Evolutionary conservation across 371 early-diverging fungal species (phyloP).

Genomic region (Caulochytrium protostelioides): DNA sequence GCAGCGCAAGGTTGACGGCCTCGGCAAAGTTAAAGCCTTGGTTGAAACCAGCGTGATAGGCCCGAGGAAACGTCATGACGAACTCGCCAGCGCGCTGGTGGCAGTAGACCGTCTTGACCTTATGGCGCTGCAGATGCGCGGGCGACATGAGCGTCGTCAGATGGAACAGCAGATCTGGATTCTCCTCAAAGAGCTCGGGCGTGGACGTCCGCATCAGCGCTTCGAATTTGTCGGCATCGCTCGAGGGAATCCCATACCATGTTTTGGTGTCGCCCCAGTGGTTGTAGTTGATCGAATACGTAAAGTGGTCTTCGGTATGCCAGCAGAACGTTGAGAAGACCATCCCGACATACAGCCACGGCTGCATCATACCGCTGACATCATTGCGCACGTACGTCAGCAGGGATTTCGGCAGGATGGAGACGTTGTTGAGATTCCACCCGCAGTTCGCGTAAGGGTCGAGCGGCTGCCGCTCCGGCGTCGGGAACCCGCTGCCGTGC

Average conservation of each 20-base stretch:
- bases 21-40: constrained; percentile 91
- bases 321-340: constrained; percentile 89
- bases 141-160: constrained; percentile 80
- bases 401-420: constrained; percentile 52
- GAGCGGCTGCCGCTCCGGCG: constrained; percentile 25
- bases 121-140: constrained; percentile 38
- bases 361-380: constrained; percentile 85
- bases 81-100: constrained; percentile 88
- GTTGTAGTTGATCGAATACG: constrained; percentile 86
- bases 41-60: constrained; percentile 91
- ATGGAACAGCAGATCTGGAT: constrained; percentile 81
- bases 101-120: constrained; percentile 50
- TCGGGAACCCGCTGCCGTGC: constrained; percentile 72
- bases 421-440: constrained; percentile 77
- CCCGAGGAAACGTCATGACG: constrained; percentile 81
- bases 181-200: constrained; percentile 70
- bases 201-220: constrained; percentile 50
- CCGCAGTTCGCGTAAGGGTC: constrained; percentile 38
- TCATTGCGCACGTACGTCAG: constrained; percentile 70
- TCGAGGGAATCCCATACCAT: constrained; percentile 88
- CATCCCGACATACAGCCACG: constrained; percentile 94
- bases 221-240: constrained; percentile 61
- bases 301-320: constrained; percentile 93
- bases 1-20: constrained; percentile 86
- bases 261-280: constrained; percentile 89